Conservation (phyloP, 805 yeast genomes). For the Lachancea meyersii region DNA sequence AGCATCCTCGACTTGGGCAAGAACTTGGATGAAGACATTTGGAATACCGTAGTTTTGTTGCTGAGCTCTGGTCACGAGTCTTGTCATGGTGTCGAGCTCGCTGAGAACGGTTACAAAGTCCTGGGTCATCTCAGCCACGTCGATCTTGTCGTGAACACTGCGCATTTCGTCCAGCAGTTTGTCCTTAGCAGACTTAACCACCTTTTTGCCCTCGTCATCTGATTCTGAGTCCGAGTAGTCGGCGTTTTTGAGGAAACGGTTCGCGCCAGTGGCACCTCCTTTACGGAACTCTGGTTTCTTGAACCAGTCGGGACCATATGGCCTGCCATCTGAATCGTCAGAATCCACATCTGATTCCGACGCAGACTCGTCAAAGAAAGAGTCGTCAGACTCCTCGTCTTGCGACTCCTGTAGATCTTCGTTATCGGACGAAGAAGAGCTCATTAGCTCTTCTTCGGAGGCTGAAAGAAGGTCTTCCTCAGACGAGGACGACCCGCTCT, state of each 20-base stretch:
- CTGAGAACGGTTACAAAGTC: slow-evolving; percentile 73
- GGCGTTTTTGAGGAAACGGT: slow-evolving; percentile 33
- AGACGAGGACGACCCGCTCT: slow-evolving; percentile 39
- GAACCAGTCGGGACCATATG: slow-evolving; percentile 42
- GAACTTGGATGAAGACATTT: slow-evolving; percentile 55
- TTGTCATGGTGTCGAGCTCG: slow-evolving; percentile 74
- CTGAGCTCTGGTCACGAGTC: slow-evolving; percentile 56
- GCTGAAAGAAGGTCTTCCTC: slow-evolving; percentile 41
- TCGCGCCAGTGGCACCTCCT: slow-evolving; percentile 26
- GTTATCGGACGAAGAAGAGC: slow-evolving; percentile 20
- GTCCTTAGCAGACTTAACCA: slow-evolving; percentile 90
- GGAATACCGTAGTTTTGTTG: slow-evolving; percentile 77
- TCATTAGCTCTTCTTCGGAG: slow-evolving; percentile 36
- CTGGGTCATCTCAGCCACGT: slow-evolving; percentile 57
- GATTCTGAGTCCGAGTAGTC: slow-evolving; percentile 39
- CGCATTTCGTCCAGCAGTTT: slow-evolving; percentile 85
- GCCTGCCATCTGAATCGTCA: slow-evolving; percentile 38
- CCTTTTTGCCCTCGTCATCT: slow-evolving; percentile 66
- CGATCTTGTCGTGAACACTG: slow-evolving; percentile 57
- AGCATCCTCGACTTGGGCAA: slow-evolving; percentile 68
- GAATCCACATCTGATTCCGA: slow-evolving; percentile 40
- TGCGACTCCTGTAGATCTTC: slow-evolving; percentile 16
- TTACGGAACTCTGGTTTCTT: slow-evolving; percentile 37
- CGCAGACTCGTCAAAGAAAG: slow-evolving; percentile 33
- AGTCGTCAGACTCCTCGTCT: slow-evolving; percentile 34